Evolutionary conservation across 2,329 filamentous ascomycete genomes (phyloP), one percentile per base, ranked within the genome.

Genomic region (Sporothrix euskadiensis): DNA sequence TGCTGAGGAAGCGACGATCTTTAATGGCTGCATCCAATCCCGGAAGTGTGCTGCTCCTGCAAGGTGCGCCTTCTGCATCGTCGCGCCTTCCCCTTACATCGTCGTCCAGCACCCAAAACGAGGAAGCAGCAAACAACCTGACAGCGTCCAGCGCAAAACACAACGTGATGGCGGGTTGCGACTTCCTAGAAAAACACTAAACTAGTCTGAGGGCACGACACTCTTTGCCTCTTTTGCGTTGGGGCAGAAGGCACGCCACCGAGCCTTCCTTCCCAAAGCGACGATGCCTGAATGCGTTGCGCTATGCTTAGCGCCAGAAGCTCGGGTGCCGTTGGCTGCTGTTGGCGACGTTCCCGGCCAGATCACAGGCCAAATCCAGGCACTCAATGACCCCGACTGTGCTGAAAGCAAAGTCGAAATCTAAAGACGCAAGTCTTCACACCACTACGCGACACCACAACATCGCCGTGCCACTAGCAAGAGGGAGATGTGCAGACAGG

Each of bases 381-480:
- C 14, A 49, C 44, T 16, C 19, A 49, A 49, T 4, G 44, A 49
- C 44, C 44, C 44, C 19, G n/a, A 56, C 10, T 19, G 22, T 22
- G 22, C 41, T n/a, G 12, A 66, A 32, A 41, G 63, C 26, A 22
- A 47, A 66, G 19, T 22, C 22, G 30, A 66, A 9, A 56, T 1
- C 1, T 1, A 9, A 30, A 14, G 10, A 14, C 12, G 14, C 4
- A 16, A 68, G 44, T 30, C 44, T 52, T 30, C 66, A 69, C 66
- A 69, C 66, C 49, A 69, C 66, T 69, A 56, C 66, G 66, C 49
- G 66, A 69, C 66, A 69, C 66, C 66, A 69, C 66, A 69, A 56
- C 66, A 52, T 26, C 32, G 47, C 30, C 49, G 35, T 41, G 19
- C 32, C 59, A 44, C 59, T 63, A 41, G 59, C 59, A 63, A n/a